Evolutionary conservation across 768 basidiomycete genomes (phyloP).

Genomic region (Lactarius akahatsu): DNA sequence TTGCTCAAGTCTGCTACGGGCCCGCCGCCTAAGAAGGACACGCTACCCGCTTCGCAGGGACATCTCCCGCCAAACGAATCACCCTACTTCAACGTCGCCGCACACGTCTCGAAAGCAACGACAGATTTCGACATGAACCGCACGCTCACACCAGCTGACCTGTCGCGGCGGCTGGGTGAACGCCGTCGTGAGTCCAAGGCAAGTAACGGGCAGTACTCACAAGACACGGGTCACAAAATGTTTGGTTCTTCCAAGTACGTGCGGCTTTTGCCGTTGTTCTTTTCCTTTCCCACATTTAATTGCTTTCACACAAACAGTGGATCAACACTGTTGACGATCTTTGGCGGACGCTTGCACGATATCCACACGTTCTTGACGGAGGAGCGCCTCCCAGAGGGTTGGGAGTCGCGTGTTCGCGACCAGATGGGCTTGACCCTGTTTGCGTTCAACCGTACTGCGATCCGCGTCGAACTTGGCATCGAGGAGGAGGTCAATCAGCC

Average conservation of each 20-base stretch:
- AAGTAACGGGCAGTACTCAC: conserved; percentile 57
- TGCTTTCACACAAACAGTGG: conserved; percentile 41
- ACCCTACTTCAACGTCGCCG: conserved; percentile 17
- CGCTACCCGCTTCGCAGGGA: background rate
- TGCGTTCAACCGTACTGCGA: conserved; percentile 48
- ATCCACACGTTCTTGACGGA: conserved; percentile 58
- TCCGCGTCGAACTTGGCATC: conserved; percentile 36
- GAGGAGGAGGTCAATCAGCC: conserved; percentile 32
- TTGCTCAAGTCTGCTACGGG: conserved; percentile 60
- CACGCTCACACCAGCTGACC: conserved; percentile 54
- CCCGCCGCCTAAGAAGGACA: conserved; percentile 38
- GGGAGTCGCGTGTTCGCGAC: conserved; percentile 61
- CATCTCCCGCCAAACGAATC: conserved; percentile 16
- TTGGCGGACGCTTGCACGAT: conserved; percentile 62
- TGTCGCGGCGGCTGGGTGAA: conserved; percentile 56
- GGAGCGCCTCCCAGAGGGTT: conserved; percentile 68
- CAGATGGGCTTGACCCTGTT: conserved; percentile 59
- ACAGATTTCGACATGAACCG: conserved; percentile 27
- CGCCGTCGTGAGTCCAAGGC: conserved; percentile 57
- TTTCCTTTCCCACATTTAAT: background rate
- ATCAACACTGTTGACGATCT: conserved; percentile 60
- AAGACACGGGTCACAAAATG: conserved; percentile 50
- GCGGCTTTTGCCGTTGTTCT: background rate
- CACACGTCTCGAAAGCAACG: conserved; percentile 12
- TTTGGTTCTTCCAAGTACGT: conserved; percentile 70